These are phyloP conservation scores for Musa troglodytarum DNA, from an alignment of 176 grass and related monocot species.

Conservation along the genomic window DNA sequence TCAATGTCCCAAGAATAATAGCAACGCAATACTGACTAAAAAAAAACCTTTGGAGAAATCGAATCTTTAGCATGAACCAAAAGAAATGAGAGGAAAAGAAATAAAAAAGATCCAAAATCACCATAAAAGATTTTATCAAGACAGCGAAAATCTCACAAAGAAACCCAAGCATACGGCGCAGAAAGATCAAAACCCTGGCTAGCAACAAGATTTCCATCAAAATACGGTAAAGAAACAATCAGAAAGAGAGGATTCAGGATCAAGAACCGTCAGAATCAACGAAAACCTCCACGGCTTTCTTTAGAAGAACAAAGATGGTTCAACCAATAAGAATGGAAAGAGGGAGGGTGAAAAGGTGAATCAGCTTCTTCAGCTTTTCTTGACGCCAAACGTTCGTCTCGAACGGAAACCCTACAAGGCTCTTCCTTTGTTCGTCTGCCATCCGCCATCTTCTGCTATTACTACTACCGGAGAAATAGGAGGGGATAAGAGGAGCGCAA, in stretches of 20 bases:
- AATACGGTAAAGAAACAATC: not conserved
- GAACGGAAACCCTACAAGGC: conserved; percentile 46
- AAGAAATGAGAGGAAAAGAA: not conserved
- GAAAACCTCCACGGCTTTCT: too few relatives aligned
- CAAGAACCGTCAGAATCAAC: too few relatives aligned
- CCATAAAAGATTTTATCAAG: not conserved
- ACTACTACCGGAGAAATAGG: not conserved
- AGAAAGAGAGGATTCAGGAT: not conserved
- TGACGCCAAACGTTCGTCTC: conserved; percentile 51
- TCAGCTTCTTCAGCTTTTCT: conserved; percentile 77
- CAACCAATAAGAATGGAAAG: not conserved
- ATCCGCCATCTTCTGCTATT: conserved; percentile 5
- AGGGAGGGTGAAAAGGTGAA: conserved; percentile 13
- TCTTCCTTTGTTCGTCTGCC: conserved; percentile 24
- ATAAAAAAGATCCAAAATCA: not conserved
- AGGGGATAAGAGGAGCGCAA: not conserved
- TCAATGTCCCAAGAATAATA: too few relatives aligned
- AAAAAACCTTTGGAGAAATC: too few relatives aligned
- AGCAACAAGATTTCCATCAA: too few relatives aligned
- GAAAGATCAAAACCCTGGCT: not conserved
- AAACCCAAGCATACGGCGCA: not conserved
- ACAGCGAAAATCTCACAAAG: too few relatives aligned
- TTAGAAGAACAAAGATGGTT: too few relatives aligned
- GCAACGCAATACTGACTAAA: too few relatives aligned
- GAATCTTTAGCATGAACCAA: too few relatives aligned